Base-by-base conservation (phyloP, 108 stramenopile species). In the Phaeodactylum tricornutum region DNA sequence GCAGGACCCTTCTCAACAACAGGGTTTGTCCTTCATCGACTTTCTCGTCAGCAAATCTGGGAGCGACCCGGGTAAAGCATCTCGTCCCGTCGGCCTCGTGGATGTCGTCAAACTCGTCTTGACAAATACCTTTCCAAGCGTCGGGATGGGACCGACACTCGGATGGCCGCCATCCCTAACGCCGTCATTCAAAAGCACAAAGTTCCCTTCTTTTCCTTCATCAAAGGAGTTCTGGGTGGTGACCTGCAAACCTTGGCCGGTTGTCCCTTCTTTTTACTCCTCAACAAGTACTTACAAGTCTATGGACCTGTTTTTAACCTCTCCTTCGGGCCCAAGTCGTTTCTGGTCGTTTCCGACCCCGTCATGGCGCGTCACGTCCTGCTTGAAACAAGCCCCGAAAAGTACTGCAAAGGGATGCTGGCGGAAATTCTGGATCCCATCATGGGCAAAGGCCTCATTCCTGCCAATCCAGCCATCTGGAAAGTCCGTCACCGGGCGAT, bases 201-300 rank as follows among this genome's bases (percentile, higher is more conserved):
- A 56, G 89, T 84, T 3, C 72, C 72, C 31, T 87, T 84, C 71
- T 65, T 91, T 25, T 67, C 75, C 43, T 91, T 87, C 47, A 86
- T 91, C 49, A 81, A 74, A 52, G 89, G 89, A 1, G 84, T 64
- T 6, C 40, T 91, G 52, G 89, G 91, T 17, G 93, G 93, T 0
- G 88, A 92, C 36, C 59, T 96, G 51, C 88, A 94, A 61, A 89
- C 93, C 4, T 59, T 96, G 53, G 95, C 93, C 11, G 95, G 95
- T 5, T 93, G 95, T 3, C 95, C 95, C 29, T 63, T 96, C 32
- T 96, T 96, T 58, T 67, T 96, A 9, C 67, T 96, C 19, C 57
- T 96, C 23, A 84, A 87, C 61, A 90, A 92, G 67, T 94, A 94
- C 64, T 94, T 85, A 54, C 30, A 62, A 53, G 76, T 82, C 43